Conservation (phyloP, 1,284 basidiomycete species). For the Heimioporus punctisporus region DNA sequence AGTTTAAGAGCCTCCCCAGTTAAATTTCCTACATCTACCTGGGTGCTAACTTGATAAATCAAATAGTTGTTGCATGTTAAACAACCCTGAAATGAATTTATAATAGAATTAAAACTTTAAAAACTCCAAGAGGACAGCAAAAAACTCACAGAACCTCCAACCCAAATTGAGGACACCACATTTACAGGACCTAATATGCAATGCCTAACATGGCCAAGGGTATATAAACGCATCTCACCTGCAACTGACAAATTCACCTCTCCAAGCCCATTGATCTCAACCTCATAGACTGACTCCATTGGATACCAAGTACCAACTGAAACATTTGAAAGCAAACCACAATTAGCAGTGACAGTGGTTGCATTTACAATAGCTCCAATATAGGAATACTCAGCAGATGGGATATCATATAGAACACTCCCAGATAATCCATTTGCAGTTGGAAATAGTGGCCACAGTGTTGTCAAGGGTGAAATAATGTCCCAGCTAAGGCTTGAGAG, state of each 20-base stretch:
- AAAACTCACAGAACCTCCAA: background rate
- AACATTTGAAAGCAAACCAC: slow-evolving; percentile 10
- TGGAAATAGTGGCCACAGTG: slow-evolving; percentile 2
- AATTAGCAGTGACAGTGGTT: slow-evolving; percentile 9
- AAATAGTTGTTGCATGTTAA: background rate
- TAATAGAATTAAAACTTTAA: background rate
- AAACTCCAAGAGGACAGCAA: background rate
- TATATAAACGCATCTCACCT: background rate
- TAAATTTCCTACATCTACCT: slow-evolving; percentile 3
- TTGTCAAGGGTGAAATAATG: background rate
- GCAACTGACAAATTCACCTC: background rate
- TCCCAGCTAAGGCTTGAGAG: slow-evolving; percentile 6
- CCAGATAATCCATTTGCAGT: slow-evolving; percentile 11
- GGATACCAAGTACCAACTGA: background rate
- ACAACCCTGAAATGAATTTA: background rate
- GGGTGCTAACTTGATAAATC: background rate
- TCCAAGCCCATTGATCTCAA: slow-evolving; percentile 7
- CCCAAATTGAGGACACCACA: background rate
- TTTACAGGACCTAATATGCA: background rate
- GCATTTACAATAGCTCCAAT: slow-evolving; percentile 9
- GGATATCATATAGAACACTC: slow-evolving; percentile 14
- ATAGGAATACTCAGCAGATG: background rate
- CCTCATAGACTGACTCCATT: background rate
- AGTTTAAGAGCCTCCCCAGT: background rate
- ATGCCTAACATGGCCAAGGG: background rate